Percentiles rank a stretch among this genome's conserved stretches.
Conservation (phyloP, 2,329 filamentous ascomycete species). For the Pseudogymnoascus sp. region DNA sequence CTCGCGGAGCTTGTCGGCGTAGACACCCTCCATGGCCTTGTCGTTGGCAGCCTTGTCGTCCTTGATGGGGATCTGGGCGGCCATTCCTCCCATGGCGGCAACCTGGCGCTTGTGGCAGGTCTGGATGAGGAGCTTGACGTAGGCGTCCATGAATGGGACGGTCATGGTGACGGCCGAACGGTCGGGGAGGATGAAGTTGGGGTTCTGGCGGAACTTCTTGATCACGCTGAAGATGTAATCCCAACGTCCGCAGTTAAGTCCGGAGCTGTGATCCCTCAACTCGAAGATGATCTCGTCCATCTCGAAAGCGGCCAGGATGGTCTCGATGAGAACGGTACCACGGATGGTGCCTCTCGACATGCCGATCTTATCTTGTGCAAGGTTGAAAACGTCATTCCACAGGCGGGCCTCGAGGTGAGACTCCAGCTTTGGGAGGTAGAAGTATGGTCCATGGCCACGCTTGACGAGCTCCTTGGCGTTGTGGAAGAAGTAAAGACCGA, state of each 20-base stretch:
- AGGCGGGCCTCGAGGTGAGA: conserved; percentile 93
- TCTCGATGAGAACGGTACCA: conserved; percentile 94
- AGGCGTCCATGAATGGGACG: conserved; percentile 94
- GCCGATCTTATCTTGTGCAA: conserved; percentile 86
- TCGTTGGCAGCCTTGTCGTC: conserved; percentile 87
- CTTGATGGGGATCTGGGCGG: conserved; percentile 98
- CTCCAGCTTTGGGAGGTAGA: conserved; percentile 97
- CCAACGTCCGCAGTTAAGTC: conserved; percentile 97
- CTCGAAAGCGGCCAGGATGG: conserved; percentile 94
- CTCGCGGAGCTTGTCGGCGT: conserved; percentile 93
- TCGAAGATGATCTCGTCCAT: conserved; percentile 99
- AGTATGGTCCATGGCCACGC: conserved; percentile 85
- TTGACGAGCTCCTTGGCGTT: conserved; percentile 85
- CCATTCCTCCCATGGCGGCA: conserved; percentile 99
- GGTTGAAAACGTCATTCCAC: conserved; percentile 98
- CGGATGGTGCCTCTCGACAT: conserved; percentile 88
- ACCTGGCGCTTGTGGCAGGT: conserved; percentile 94
- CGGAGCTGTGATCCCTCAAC: conserved; percentile 90
- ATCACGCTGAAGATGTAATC: conserved; percentile 99
- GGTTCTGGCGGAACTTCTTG: conserved; percentile 97
- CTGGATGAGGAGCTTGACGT: conserved; percentile 95
- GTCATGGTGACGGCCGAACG: conserved; percentile 93
- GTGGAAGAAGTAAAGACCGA: conserved; percentile 98
- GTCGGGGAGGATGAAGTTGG: conserved; percentile 88
- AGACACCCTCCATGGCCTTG: conserved; percentile 85